Evolutionary conservation across 106 monocot species (phyloP).

Genomic region (Phalaenopsis aphrodite): DNA sequence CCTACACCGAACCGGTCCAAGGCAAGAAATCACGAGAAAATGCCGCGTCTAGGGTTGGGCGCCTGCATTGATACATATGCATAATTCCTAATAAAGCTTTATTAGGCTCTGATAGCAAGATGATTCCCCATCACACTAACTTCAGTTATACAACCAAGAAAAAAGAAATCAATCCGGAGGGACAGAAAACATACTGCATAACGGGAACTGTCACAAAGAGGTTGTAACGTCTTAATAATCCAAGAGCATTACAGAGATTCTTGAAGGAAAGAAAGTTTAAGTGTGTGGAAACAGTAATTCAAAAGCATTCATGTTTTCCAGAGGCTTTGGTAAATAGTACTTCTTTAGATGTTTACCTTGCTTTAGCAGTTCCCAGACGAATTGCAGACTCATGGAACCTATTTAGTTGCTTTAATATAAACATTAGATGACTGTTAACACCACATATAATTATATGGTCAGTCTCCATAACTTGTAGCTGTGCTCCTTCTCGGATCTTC

Average conservation of each 20-base stretch:
- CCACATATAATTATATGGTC: constrained; percentile 98
- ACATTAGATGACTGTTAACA: constrained; percentile 82
- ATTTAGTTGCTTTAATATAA: constrained; percentile 87
- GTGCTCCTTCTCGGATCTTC: constrained; percentile 95
- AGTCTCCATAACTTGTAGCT: constrained; percentile 82
- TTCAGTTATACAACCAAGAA: background rate
- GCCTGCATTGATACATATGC: background rate
- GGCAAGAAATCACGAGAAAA: no score
- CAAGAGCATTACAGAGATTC: background rate
- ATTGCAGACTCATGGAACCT: constrained; percentile 89
- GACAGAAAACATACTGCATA: background rate
- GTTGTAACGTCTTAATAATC: background rate
- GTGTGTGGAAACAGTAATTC: background rate
- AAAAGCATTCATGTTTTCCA: background rate
- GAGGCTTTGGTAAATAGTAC: background rate
- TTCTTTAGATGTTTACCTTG: constrained; percentile 47
- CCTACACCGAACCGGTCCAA: no score
- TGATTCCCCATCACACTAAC: background rate
- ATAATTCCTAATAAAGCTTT: background rate
- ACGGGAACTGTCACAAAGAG: background rate
- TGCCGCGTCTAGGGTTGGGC: no score
- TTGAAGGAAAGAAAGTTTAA: background rate
- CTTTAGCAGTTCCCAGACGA: constrained; percentile 78
- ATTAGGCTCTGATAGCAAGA: background rate
- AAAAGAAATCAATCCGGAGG: background rate